A percentile compares a stretch with the other conserved stretches of the same genome.
Evolutionary conservation across 768 basidiomycete genomes (phyloP).

Genomic region (Agrocybe chaxingu): DNA sequence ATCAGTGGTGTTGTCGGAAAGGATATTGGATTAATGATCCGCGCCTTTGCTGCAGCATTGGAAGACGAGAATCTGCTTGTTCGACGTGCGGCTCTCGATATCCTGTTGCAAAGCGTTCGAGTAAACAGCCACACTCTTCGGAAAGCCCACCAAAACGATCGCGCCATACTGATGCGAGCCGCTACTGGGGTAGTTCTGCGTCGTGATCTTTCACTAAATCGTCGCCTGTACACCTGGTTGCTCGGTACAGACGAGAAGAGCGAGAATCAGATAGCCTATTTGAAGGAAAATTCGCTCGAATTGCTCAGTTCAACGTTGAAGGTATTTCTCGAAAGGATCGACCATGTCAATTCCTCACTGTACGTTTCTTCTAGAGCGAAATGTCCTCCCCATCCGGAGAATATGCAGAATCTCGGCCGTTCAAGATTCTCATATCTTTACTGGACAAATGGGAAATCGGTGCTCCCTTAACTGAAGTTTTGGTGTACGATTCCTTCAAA

Average conservation of each 20-base stretch:
- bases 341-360: not conserved
- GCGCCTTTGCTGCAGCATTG: conserved; percentile 87
- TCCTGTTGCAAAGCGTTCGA: conserved; percentile 73
- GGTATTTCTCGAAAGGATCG: conserved; percentile 32
- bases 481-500: conserved; percentile 79
- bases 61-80: conserved; percentile 94
- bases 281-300: conserved; percentile 68
- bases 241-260: conserved; percentile 78
- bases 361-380: conserved; percentile 48
- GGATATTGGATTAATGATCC: conserved; percentile 91
- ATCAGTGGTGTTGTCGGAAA: conserved; percentile 72
- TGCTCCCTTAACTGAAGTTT: conserved; percentile 66
- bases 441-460: conserved; percentile 99
- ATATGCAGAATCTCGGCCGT: conserved; percentile 80
- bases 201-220: conserved; percentile 88
- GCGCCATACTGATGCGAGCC: conserved; percentile 80
- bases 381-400: conserved; percentile 72
- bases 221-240: conserved; percentile 91
- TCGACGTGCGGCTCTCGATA: conserved; percentile 79
- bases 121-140: conserved; percentile 71
- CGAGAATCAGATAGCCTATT: conserved; percentile 70
- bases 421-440: conserved; percentile 93
- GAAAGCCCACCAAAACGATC: conserved; percentile 69
- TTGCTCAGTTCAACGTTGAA: conserved; percentile 68
- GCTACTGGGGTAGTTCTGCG: conserved; percentile 88